Base-by-base conservation (phyloP, 495 filamentous ascomycete genomes). In the Lasiosphaeria hispida region DNA sequence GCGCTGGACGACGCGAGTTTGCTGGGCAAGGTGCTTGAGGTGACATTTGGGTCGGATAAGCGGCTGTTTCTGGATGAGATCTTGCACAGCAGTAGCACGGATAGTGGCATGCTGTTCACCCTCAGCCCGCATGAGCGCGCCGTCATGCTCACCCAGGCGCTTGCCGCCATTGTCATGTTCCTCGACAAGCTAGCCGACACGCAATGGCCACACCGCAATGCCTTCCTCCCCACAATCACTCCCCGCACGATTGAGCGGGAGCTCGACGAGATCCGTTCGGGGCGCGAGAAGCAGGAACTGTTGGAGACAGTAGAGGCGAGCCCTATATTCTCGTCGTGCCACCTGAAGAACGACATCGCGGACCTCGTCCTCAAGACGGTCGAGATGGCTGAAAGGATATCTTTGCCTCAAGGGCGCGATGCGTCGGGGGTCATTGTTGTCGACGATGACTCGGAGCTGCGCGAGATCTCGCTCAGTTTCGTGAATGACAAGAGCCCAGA, bases 71-170 rank as follows among this genome's bases (percentile, higher is more conserved):
- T 69, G 4, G 37, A 58, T 11, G 62, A 69, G 42, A 60, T 48
- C 18, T 56, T 69, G 1, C 50, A 44, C 17, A 41, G 40, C 43
- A 58, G 55, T 55, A 40, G 51, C 33, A 67, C 64, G 35, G 66
- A 69, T 13, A 37, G 51, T 0, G 19, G 52, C 48, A 57, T 68
- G 45, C 47, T 68, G 17, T 40, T 59, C 18, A 39, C 37, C 7
- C 65, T 69, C 35, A 61, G 59, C 49, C 67, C 67, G 39, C 67
- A 69, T 57, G 67, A 69, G 34, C 67, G 67, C 48, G 67, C 62
- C 8, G 67, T 69, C 11, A 41, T 69, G 37, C 51, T 69, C 0
- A 47, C 58, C 8, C 67, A 69, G 34, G 58, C 58, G 13, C 58
- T 69, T 10, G 53, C 62, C 7, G 55, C 30, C 10, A 39, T 65